Evolutionary conservation across 805 yeast species (phyloP).

Genomic region (Wickerhamomyces alni): DNA sequence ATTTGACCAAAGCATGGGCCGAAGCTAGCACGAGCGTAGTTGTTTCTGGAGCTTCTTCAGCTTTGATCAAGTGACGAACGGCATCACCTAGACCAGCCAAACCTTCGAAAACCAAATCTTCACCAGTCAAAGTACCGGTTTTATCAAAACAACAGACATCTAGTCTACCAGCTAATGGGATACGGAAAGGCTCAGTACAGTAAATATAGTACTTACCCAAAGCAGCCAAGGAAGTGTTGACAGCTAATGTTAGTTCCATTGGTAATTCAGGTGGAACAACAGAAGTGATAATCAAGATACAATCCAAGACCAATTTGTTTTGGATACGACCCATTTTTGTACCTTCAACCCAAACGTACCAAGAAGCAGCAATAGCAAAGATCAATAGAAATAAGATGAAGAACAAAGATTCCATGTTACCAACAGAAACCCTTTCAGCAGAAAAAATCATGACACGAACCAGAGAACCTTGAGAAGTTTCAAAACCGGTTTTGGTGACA

Average conservation of each 20-base stretch:
- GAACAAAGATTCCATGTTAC: conserved; percentile 88
- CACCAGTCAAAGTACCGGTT: conserved; percentile 97
- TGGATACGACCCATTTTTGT: conserved; percentile 92
- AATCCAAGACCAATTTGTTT: conserved; percentile 88
- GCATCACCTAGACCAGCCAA: conserved; percentile 70
- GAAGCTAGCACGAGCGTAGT: conserved; percentile 80
- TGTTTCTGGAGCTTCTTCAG: conserved; percentile 59
- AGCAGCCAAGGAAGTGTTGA: conserved; percentile 84
- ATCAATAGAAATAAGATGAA: conserved; percentile 84
- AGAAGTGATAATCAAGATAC: conserved; percentile 92
- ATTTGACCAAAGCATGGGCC: conserved; percentile 90
- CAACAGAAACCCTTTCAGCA: conserved; percentile 93
- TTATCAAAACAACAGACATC: conserved; percentile 98
- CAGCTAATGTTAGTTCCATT: conserved; percentile 98
- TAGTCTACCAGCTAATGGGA: conserved; percentile 95
- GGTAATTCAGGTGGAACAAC: conserved; percentile 99
- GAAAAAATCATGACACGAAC: conserved; percentile 98
- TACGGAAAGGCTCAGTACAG: conserved; percentile 98
- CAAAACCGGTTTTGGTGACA: conserved; percentile 94
- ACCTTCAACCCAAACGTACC: conserved; percentile 99
- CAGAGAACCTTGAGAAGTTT: conserved; percentile 94
- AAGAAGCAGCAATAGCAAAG: conserved; percentile 91
- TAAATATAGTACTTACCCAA: conserved; percentile 82
- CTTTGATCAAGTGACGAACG: conserved; percentile 47
- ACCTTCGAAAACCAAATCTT: conserved; percentile 94